phyloP scores from a whole-genome alignment of 441 rosid species.

The Syzygium malaccense region DNA sequence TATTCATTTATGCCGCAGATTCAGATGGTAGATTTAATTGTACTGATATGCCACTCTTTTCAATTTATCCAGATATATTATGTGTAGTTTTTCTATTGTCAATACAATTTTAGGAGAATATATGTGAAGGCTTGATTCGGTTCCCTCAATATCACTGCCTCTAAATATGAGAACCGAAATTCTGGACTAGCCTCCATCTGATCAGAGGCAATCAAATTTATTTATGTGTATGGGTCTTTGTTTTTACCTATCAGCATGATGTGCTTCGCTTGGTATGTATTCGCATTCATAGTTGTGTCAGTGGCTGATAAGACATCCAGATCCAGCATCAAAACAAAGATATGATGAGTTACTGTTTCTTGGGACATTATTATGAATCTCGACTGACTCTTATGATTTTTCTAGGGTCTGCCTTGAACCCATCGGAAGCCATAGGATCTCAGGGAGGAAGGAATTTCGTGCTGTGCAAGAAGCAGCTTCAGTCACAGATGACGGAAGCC shows the following conservation, averaged over 20 bases:
- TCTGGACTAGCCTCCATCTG: not conserved
- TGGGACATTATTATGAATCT: not conserved
- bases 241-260: not conserved
- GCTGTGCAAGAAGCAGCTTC: slow-evolving; percentile 40
- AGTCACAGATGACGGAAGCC: slow-evolving; percentile 23
- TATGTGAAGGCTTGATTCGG: not conserved
- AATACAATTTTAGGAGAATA: not conserved
- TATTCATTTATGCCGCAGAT: not conserved
- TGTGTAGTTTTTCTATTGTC: not conserved
- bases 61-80: not conserved
- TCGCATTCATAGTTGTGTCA: not conserved
- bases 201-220: not conserved
- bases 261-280: not conserved
- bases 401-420: slow-evolving; percentile 30
- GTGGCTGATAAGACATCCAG: not conserved
- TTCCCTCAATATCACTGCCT: not conserved
- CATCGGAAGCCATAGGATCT: slow-evolving; percentile 34
- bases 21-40: slow-evolving; percentile 29
- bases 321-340: not conserved
- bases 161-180: not conserved
- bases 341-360: not conserved
- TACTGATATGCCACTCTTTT: not conserved
- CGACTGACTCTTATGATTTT: not conserved
- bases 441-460: slow-evolving; percentile 37
- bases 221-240: not conserved